Base-by-base conservation (phyloP, 768 basidiomycete genomes). In the Phylloporus sp. region DNA sequence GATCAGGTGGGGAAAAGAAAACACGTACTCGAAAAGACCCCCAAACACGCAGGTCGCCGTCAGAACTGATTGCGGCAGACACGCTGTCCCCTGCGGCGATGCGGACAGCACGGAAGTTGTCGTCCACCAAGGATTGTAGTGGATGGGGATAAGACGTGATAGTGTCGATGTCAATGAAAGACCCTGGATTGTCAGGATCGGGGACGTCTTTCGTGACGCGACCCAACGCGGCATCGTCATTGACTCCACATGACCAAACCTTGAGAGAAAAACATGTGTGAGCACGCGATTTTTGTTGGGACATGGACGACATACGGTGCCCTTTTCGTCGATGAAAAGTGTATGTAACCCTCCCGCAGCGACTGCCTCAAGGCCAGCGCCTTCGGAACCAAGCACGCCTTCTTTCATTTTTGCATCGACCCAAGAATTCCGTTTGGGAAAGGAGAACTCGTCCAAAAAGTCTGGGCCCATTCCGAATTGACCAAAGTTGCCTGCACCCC, bases 401-500 rank as follows among this genome's bases (percentile, higher is more conserved):
- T 82, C 73, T 47, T 77, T 70, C 13, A 91, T 88, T 65, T 84
- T 79, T 58, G 82, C 71, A 56, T 91, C 84, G 20, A 89, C 76
- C 84, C 86, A 90, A 0, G 66, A 51, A 62, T 90, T 92, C 46
- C 82, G 77, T 58, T 78, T 84, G 9, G 93, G 93, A 53, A 83
- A 84, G 43, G 75, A 68, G 46, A 86, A 75, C 65, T 95, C 90
- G 47, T 73, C 81, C 26, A 91, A 70, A 39, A 70, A 61, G 53
- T 83, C 80, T 5, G 81, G 80, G 29, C 95, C 95, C 72, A 95
- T 79, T 26, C 94, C 96, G 59, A 96, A 86, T 66, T 98, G 94
- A 24, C 93, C 94, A 70, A 92, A 91, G 66, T 95, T 93, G 22
- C 92, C 93, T 10, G 85, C 82, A 7, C 95, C 95, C 80, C 89